Conservation (phyloP, 768 basidiomycete species). For the Clathrus columnatus region DNA sequence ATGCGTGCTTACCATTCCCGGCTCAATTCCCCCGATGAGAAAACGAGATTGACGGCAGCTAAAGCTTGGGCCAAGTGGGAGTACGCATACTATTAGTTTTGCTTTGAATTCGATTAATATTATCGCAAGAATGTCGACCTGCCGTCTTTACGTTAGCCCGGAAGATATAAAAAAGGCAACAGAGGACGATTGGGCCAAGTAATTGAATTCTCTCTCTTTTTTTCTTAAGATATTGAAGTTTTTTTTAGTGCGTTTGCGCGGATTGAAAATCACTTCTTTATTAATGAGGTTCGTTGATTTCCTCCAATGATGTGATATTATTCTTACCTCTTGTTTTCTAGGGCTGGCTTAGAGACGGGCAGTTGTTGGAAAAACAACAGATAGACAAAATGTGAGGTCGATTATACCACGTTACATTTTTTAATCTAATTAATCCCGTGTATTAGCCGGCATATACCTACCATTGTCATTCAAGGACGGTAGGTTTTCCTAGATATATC, state of each 20-base stretch:
- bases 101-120: neutral
- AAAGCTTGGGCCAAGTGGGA: constrained; percentile 90
- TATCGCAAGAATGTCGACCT: constrained; percentile 66
- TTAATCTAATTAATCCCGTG: constrained; percentile 11
- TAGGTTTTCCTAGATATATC: neutral
- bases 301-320: constrained; percentile 2
- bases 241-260: constrained; percentile 67
- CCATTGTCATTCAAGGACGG: constrained; percentile 73
- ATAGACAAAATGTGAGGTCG: constrained; percentile 76
- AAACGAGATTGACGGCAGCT: constrained; percentile 57
- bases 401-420: neutral
- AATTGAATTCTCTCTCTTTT: constrained; percentile 17
- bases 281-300: constrained; percentile 50
- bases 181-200: constrained; percentile 72
- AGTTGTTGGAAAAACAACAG: constrained; percentile 72
- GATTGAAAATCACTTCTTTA: constrained; percentile 88
- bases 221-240: constrained; percentile 4
- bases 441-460: constrained; percentile 77
- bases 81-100: constrained; percentile 36
- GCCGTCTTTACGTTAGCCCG: constrained; percentile 61
- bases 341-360: constrained; percentile 85
- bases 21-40: constrained; percentile 63
- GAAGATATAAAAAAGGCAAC: constrained; percentile 60
- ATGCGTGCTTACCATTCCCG: constrained; percentile 77
- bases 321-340: constrained; percentile 19